Conservation (phyloP, 2,329 filamentous ascomycete species). For the Aspergillus quadricinctus region DNA sequence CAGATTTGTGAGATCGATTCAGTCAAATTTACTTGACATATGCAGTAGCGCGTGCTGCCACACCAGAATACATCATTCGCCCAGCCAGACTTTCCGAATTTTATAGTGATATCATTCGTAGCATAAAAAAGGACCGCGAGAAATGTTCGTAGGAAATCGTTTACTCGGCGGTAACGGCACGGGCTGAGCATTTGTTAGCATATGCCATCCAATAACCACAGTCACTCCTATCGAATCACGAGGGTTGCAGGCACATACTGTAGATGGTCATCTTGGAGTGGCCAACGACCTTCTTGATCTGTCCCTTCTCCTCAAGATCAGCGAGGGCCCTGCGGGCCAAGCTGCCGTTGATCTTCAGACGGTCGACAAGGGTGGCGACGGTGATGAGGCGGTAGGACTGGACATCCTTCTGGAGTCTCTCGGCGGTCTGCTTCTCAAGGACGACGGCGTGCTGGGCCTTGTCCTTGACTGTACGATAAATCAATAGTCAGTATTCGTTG, state of each 20-base stretch:
- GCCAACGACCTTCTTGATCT: slow-evolving; percentile 95
- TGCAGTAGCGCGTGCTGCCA: slow-evolving; percentile 26
- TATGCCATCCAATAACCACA: too few species aligned
- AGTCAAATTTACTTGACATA: slow-evolving; percentile 31
- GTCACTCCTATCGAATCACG: neutral
- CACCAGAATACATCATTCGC: slow-evolving; percentile 33
- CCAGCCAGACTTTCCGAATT: slow-evolving; percentile 34
- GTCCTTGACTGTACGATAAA: slow-evolving; percentile 82
- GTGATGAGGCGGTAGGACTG: slow-evolving; percentile 99
- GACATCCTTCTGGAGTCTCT: slow-evolving; percentile 99
- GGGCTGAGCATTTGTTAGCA: slow-evolving; percentile 29
- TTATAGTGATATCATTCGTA: slow-evolving; percentile 38
- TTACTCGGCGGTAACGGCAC: slow-evolving; percentile 44
- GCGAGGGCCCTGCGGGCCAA: slow-evolving; percentile 83
- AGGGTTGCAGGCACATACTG: slow-evolving; percentile 57
- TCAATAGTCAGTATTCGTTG: slow-evolving; percentile 20
- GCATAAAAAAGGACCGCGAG: slow-evolving; percentile 34
- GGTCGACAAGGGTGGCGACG: slow-evolving; percentile 96
- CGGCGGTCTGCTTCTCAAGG: slow-evolving; percentile 94
- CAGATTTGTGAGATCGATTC: slow-evolving; percentile 24
- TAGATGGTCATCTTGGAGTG: slow-evolving; percentile 99
- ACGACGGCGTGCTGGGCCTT: slow-evolving; percentile 99
- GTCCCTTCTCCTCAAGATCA: slow-evolving; percentile 95
- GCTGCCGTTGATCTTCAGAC: slow-evolving; percentile 99
- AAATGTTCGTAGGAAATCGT: slow-evolving; percentile 28